These are phyloP conservation scores for Cryptosporidium muris DNA, from an alignment of 169 alveolate species.

Conservation along the genomic window DNA sequence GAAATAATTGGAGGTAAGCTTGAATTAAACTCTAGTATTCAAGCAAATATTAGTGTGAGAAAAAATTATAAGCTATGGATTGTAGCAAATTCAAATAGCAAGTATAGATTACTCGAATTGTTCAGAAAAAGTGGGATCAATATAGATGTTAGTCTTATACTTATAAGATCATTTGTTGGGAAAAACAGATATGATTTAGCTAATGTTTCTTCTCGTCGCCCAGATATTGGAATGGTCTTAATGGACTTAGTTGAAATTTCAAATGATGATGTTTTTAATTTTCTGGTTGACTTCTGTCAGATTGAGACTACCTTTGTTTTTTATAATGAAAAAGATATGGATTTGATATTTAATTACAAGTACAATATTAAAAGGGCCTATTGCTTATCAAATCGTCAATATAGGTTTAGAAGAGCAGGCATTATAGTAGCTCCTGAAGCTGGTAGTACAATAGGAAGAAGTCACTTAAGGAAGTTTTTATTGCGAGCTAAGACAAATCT, in stretches of 20 bases:
- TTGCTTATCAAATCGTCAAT: conserved; percentile 23
- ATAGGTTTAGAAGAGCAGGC: conserved; percentile 55
- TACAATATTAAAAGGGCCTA: conserved; percentile 45
- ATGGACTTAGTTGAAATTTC: conserved; percentile 23
- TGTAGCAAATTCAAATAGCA: conserved; percentile 21
- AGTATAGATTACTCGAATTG: neutral
- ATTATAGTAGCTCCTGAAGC: conserved; percentile 57
- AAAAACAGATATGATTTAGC: conserved; percentile 47
- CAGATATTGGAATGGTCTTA: conserved; percentile 18
- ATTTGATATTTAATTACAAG: conserved; percentile 44
- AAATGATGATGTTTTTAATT: conserved; percentile 63
- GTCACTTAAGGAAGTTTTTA: neutral
- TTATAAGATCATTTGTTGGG: conserved; percentile 30
- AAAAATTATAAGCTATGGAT: conserved; percentile 62
- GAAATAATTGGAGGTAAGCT: conserved; percentile 70
- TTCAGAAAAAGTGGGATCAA: conserved; percentile 14
- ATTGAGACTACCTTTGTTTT: conserved; percentile 62
- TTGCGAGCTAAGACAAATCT: too few species aligned
- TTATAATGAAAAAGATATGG: conserved; percentile 55
- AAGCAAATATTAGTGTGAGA: conserved; percentile 11
- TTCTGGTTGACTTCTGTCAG: conserved; percentile 52
- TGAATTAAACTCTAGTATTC: conserved; percentile 8
- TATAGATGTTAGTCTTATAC: conserved; percentile 27
- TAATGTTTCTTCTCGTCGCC: conserved; percentile 1
- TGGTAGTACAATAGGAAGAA: neutral